These are phyloP conservation scores for Agarophyton chilense DNA, from an alignment of 23 red algal genomes.

Conservation along the genomic window DNA sequence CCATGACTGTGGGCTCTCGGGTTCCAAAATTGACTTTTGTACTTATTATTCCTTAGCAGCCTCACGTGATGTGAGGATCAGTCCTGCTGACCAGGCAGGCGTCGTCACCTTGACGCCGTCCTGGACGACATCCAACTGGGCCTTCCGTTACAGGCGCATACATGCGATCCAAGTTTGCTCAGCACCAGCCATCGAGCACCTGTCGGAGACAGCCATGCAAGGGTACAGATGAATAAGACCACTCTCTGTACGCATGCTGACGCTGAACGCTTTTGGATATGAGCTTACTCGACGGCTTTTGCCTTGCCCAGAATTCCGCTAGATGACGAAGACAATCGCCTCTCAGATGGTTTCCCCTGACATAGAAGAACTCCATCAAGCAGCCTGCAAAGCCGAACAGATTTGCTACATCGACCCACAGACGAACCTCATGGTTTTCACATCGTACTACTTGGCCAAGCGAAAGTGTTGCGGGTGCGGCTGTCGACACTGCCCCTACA, in stretches of 20 bases:
- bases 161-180: no score
- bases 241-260: neutral
- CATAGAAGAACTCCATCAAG: conserved; percentile 63
- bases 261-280: neutral
- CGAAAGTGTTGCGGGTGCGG: conserved; percentile 62
- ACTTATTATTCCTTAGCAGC: no score
- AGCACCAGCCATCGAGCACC: no score
- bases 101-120: no score
- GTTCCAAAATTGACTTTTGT: no score
- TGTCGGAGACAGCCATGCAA: no score
- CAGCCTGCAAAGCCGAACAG: conserved; percentile 30
- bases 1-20: neutral
- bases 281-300: neutral
- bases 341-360: neutral
- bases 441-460: conserved; percentile 18
- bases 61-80: no score
- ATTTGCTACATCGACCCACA: conserved; percentile 35
- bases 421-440: conserved; percentile 34
- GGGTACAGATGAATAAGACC: no score
- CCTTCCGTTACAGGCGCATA: no score
- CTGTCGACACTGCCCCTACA: conserved; percentile 67
- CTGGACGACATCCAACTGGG: no score
- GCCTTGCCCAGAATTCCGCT: neutral
- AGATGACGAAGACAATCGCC: neutral
- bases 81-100: no score